Evolutionary conservation across 73 alveolate genomes (phyloP), one percentile per base, ranked within the genome.

Genomic region (Durusdinium trenchii): DNA sequence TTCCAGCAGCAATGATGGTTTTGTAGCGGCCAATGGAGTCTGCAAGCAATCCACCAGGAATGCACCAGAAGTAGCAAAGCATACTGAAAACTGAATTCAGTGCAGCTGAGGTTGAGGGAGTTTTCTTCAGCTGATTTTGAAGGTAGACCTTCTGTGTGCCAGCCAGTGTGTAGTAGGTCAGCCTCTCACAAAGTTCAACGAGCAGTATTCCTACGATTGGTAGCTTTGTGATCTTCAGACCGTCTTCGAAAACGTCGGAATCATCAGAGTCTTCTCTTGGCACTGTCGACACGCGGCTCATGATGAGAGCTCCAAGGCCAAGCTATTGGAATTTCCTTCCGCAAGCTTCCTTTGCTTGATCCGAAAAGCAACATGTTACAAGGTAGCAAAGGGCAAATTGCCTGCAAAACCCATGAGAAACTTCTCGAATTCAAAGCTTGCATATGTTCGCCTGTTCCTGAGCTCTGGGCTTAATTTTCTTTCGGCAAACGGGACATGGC

Each of bases 401-500:
- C n/a, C n/a, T n/a, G n/a, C n/a, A n/a, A n/a, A n/a, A n/a, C n/a
- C n/a, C n/a, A n/a, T n/a, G n/a, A n/a, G n/a, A n/a, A n/a, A n/a
- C n/a, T n/a, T n/a, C n/a, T n/a, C n/a, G n/a, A n/a, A n/a, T n/a
- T n/a, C n/a, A n/a, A n/a, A n/a, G n/a, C n/a, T n/a, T n/a, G n/a
- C n/a, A n/a, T n/a, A n/a, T n/a, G n/a, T n/a, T n/a, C n/a, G n/a
- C n/a, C 86, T 81, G 45, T 9, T 45, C 40, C 96, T 90, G 87
- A 67, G 96, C 71, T 50, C 75, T 7, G 51, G 46, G 69, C 96
- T 46, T 90, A 73, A 90, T 90, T 50, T 67, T 90, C 96, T 90
- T 90, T 12, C 96, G 82, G 96, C 96, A 90, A 50, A 90, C 96
- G 16, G 96, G 96, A 42, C 96, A 90, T 10, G 96, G 96, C 86